Evolutionary conservation across 2,329 filamentous ascomycete species (phyloP).

Genomic region (Aureobasidium subglaciale): DNA sequence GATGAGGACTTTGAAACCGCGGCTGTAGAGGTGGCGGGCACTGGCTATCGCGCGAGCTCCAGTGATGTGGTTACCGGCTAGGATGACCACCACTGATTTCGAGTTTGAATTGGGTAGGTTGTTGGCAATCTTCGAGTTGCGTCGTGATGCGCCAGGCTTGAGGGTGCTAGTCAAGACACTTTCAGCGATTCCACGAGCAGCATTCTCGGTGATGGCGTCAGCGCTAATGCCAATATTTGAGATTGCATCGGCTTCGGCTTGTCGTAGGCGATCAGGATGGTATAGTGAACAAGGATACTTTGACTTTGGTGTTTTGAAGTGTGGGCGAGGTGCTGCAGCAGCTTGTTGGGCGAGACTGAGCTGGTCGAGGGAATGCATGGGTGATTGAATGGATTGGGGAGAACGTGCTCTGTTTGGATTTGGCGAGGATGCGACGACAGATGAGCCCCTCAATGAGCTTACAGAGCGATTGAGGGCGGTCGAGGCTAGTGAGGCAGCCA

Average conservation of each 20-base stretch:
- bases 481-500: constrained; percentile 25
- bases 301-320: constrained; percentile 47
- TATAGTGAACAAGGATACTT: constrained; percentile 52
- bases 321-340: constrained; percentile 17
- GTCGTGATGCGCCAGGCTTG: constrained; percentile 20
- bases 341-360: constrained; percentile 20
- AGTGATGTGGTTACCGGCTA: constrained; percentile 93
- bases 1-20: constrained; percentile 71
- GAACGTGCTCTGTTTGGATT: constrained; percentile 25
- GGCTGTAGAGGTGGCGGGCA: constrained; percentile 77
- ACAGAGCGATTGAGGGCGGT: constrained; percentile 26
- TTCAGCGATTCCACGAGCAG: constrained; percentile 80
- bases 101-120: constrained; percentile 42
- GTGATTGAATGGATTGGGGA: constrained; percentile 24
- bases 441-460: constrained; percentile 31
- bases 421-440: constrained; percentile 21
- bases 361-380: constrained; percentile 15
- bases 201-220: constrained; percentile 87
- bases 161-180: constrained; percentile 52
- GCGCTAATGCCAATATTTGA: constrained; percentile 81
- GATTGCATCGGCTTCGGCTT: constrained; percentile 86
- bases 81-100: constrained; percentile 59
- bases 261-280: constrained; percentile 63
- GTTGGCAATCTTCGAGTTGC: constrained; percentile 43
- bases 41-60: constrained; percentile 79